Evolutionary conservation across 768 basidiomycete genomes (phyloP).

Genomic region (Pleurotus giganteus): DNA sequence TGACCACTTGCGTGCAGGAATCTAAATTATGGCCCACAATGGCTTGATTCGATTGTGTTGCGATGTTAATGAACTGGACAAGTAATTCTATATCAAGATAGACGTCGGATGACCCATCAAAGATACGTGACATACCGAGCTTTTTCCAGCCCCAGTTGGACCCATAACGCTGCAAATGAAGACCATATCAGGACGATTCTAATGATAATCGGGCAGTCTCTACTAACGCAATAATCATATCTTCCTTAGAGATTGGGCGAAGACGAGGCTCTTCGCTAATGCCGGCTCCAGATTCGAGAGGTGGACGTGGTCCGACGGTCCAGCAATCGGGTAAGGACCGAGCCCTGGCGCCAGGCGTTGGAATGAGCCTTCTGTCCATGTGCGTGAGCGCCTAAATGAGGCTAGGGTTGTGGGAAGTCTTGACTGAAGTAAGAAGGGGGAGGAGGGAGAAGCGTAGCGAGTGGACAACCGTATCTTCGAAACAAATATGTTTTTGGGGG

Average conservation of each 20-base stretch:
- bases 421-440: background rate
- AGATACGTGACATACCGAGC: slow-evolving; percentile 15
- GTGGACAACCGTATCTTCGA: background rate
- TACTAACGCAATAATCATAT: slow-evolving; percentile 14
- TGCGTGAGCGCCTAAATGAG: background rate
- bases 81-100: background rate
- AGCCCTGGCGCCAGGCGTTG: background rate
- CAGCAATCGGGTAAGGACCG: background rate
- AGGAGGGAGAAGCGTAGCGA: background rate
- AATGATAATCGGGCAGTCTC: background rate
- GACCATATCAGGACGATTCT: background rate
- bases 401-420: no score
- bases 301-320: background rate
- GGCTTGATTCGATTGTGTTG: slow-evolving; percentile 15
- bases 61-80: slow-evolving; percentile 24
- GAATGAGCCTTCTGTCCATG: background rate
- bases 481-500: background rate
- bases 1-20: slow-evolving; percentile 22
- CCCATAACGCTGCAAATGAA: slow-evolving; percentile 22
- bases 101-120: background rate
- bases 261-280: background rate
- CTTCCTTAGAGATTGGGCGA: slow-evolving; percentile 9
- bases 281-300: background rate
- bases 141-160: slow-evolving; percentile 23
- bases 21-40: slow-evolving; percentile 20